Base-by-base conservation (phyloP, 192 early-diverging fungal species). In the Linnemannia zychae region DNA sequence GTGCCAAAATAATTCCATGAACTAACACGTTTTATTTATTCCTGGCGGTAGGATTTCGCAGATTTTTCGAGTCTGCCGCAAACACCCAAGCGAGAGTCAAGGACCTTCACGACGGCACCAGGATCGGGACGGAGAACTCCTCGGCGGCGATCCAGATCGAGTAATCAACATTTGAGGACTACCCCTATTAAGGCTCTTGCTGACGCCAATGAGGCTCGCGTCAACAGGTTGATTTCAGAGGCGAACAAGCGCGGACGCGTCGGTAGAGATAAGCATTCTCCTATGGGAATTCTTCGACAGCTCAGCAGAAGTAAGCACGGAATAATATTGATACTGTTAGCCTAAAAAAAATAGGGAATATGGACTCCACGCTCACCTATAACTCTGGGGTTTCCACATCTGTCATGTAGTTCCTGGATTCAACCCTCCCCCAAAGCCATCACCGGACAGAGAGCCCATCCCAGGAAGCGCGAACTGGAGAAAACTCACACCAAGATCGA, bases 391-490 rank as follows among this genome's bases (percentile, higher is more conserved):
- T 40, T 31, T 3, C 3, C 28, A 3, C 28, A 12, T n/a, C 13
- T 31, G n/a, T 50, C 18, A 34, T 31, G 3, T 76, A 85, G 83
- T 85, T 37, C 70, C 73, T 28, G 83, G 83, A 52, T 85, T 85
- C 65, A 85, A 85, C 70, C 83, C 72, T 36, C 57, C 74, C 4
- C 60, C 74, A 36, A 47, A 79, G 47, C 77, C 83, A 47, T 57
- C 70, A n/a, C 70, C 77, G 4, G 83, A 85, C 11, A 73, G 83
- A 66, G 57, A 70, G 24, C 77, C 72, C 0, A 65, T 85, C 34
- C 77, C 83, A 72, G 83, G 83, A 74, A 79, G 77, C 50, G 57
- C 72, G 40, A 34, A 79, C 3, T 85, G 83, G 83, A 69, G 63
- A 40, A 85, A 85, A 33, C 65, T 85, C 5, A 85, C 83, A 7